Evolutionary conservation across 306 rosid species (phyloP).

Genomic region (Cicer yamashitae): DNA sequence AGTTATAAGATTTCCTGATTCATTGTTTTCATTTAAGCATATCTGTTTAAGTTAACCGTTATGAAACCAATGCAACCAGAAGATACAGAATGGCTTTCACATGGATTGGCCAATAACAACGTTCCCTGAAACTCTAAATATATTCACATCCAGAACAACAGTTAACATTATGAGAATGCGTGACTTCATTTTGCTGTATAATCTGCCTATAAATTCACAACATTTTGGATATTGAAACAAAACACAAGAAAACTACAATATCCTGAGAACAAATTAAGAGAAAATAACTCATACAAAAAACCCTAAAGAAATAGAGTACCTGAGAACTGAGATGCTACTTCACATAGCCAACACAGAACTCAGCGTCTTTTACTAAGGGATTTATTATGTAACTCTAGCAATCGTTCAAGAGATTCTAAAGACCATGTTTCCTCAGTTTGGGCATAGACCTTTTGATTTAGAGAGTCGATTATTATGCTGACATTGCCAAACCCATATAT

Average conservation of each 20-base stretch:
- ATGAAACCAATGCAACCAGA: background rate
- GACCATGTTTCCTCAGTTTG: conserved; percentile 77
- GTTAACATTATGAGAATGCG: background rate
- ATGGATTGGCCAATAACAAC: background rate
- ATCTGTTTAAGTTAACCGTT: background rate
- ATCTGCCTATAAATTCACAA: conserved; percentile 45
- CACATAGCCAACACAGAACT: conserved; percentile 35
- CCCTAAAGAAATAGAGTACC: conserved; percentile 38
- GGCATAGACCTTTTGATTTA: conserved; percentile 74
- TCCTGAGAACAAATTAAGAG: conserved; percentile 4
- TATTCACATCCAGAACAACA: conserved; percentile 31
- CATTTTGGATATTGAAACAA: conserved; percentile 12
- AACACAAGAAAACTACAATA: background rate
- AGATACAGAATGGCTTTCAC: background rate
- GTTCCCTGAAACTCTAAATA: conserved; percentile 14
- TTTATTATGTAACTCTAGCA: conserved; percentile 74
- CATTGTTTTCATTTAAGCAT: background rate
- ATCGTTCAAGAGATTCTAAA: conserved; percentile 69
- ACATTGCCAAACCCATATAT: conserved; percentile 82
- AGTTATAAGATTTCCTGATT: background rate
- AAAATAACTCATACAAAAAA: background rate
- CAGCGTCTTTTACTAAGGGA: conserved; percentile 51
- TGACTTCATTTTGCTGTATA: background rate
- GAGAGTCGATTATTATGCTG: conserved; percentile 72
- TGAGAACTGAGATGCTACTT: conserved; percentile 37